Evolutionary conservation across 2,329 filamentous ascomycete species (phyloP), one percentile per base, ranked within the genome.

Genomic region (Ceratocystis alfenasii): DNA sequence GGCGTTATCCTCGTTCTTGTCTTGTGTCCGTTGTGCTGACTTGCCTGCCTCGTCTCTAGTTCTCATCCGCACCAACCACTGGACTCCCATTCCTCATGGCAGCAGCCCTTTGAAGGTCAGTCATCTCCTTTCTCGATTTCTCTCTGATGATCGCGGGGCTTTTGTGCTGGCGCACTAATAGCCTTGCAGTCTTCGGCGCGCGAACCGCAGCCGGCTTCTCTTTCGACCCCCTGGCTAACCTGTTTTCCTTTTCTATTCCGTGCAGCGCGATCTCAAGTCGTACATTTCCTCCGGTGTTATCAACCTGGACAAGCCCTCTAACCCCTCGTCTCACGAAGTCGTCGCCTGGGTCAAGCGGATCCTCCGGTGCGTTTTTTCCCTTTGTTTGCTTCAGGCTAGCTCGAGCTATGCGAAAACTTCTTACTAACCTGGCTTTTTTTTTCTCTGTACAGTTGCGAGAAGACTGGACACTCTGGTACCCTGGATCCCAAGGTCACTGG

Each of bases 271-370:
- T 76, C 83, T 99, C 74, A 96, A 96, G 82, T 91, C 89, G 70
- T 99, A 97, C 80, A 87, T 99, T 75, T 93, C 89, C 76, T 95
- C 90, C 70, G 94, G 94, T 79, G 93, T 99, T 68, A 97, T 99
- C 79, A 99, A 99, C 80, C 87, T 96, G 72, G 76, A 78, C 70
- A 78, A 78, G 81, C 94, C 93, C 67, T 95, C 92, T 64, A 99
- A 99, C 81, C 93, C 93, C 65, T 96, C 92, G 71, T 94, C 88
- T 74, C 94, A 99, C 83, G 94, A 99, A 82, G 94, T 99, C 70
- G 94, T 99, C 74, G 93, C 94, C 71, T 99, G 94, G 94, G 89
- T 97, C 72, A 99, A 99, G 87, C 87, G 93, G 72, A 97, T 97
- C 73, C 83, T 99, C 66, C 87, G 88, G 88, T 91, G 84, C 70